Conservation (phyloP, 1,284 basidiomycete species). For the Ceratobasidium sp. region DNA sequence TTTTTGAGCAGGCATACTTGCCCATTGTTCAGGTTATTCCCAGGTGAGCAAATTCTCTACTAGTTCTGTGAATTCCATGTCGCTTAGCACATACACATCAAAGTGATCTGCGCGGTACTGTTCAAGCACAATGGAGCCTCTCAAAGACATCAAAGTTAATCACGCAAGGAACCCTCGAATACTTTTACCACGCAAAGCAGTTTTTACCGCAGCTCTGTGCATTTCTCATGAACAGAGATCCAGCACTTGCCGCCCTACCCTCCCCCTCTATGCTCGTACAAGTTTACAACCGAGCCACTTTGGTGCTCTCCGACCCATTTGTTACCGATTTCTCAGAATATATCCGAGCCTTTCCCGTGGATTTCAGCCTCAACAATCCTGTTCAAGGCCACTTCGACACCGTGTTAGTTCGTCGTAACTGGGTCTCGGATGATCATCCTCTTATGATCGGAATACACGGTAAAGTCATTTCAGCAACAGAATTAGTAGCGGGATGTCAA, state of each 20-base stretch:
- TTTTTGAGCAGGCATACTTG: background rate
- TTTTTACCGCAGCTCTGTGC: background rate
- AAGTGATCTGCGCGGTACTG: background rate
- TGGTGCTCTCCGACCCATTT: background rate
- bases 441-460: background rate
- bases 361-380: background rate
- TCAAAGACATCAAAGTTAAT: background rate
- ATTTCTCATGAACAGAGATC: background rate
- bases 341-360: background rate
- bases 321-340: background rate
- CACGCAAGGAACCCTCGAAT: background rate
- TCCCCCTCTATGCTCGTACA: background rate
- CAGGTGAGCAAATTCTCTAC: background rate
- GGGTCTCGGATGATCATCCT: background rate
- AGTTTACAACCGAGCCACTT: background rate
- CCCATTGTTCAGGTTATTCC: background rate
- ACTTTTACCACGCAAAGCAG: background rate
- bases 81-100: no score
- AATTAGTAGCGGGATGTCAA: background rate
- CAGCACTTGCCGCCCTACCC: background rate
- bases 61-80: no score
- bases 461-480: background rate
- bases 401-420: background rate
- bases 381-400: conserved; percentile 1
- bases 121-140: background rate